A percentile compares a stretch with the other conserved stretches of the same genome.
phyloP scores from a whole-genome alignment of 2,329 filamentous ascomycete species.

The Penicillium sp. region DNA sequence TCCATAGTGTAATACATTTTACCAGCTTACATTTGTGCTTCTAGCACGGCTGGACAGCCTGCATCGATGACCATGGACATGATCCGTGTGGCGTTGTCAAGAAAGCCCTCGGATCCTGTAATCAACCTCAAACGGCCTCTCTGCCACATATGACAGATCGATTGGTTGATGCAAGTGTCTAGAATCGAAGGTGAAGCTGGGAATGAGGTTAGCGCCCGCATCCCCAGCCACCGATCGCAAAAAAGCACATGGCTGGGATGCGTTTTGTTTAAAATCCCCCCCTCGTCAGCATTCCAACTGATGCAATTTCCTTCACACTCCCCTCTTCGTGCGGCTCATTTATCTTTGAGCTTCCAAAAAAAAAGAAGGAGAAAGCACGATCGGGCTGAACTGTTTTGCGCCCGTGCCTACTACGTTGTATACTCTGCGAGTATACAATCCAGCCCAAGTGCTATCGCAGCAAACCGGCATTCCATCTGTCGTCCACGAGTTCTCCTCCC shows the following conservation, averaged over 20 bases:
- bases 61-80: not conserved
- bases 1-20: not conserved
- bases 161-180: not conserved
- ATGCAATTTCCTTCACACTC: conserved; percentile 1
- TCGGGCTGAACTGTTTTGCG: not conserved
- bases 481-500: not conserved
- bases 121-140: not conserved
- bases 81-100: not conserved
- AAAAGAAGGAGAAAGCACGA: not conserved
- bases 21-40: not conserved
- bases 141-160: not conserved
- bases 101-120: not conserved
- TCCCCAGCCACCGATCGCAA: conserved; percentile 19
- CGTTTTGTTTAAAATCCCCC: conserved; percentile 14
- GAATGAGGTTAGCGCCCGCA: not conserved
- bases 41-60: not conserved
- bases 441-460: not conserved
- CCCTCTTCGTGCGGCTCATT: not conserved
- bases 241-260: conserved; percentile 26
- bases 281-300: conserved; percentile 11
- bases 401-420: not conserved
- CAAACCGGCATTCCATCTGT: not conserved
- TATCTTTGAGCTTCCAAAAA: not conserved
- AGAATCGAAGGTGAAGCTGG: not conserved
- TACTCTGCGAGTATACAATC: not conserved